These are phyloP conservation scores for Monocercomonoides exilis DNA, from an alignment of 78 protist genomes.

Conservation along the genomic window DNA sequence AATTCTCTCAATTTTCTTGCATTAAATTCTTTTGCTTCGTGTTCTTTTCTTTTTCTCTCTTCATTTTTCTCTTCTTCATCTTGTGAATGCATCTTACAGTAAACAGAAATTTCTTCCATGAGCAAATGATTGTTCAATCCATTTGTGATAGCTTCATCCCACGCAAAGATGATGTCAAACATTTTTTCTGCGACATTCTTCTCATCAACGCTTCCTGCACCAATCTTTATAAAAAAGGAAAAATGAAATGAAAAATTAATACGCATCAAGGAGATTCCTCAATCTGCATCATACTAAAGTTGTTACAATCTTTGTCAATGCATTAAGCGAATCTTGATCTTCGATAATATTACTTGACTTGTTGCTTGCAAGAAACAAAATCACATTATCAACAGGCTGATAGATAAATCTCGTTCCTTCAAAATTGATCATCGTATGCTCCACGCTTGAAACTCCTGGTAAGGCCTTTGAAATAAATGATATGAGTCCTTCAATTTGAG, in stretches of 20 bases:
- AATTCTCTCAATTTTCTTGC: neutral
- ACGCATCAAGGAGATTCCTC: too few relatives aligned
- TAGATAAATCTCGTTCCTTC: neutral
- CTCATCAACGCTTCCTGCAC: neutral
- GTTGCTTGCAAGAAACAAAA: neutral
- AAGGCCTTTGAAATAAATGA: neutral
- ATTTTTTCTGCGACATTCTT: neutral
- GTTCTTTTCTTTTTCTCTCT: neutral
- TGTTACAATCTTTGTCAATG: neutral
- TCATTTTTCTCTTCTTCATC: neutral
- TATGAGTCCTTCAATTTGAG: neutral
- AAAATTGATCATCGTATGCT: neutral
- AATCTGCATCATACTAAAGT: neutral
- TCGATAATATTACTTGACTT: neutral
- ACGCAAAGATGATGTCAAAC: neutral
- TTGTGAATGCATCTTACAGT: neutral
- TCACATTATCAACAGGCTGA: neutral
- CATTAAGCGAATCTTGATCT: neutral
- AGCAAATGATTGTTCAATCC: neutral
- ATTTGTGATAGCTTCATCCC: neutral
- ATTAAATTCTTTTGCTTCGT: neutral
- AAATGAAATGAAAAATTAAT: too few relatives aligned
- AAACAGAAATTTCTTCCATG: neutral
- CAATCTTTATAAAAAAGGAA: too few relatives aligned
- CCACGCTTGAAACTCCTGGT: neutral